Evolutionary conservation across 768 basidiomycete genomes (phyloP).

Genomic region (Tephrocybe sp.): DNA sequence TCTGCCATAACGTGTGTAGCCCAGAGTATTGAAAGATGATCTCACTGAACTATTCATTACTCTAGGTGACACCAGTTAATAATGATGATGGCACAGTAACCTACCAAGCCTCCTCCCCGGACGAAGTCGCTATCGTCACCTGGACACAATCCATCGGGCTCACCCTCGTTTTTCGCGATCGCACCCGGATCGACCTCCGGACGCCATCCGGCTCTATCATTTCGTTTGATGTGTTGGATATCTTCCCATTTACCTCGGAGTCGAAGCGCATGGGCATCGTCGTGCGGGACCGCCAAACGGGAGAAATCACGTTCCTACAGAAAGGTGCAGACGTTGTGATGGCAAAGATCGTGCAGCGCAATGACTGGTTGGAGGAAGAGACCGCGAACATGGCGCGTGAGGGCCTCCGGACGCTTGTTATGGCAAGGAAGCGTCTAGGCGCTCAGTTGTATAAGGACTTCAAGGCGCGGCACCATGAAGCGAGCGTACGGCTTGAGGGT

Average conservation of each 20-base stretch:
- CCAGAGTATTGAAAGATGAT: neutral
- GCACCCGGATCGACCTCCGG: slow-evolving; percentile 84
- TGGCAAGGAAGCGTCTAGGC: slow-evolving; percentile 79
- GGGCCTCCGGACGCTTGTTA: slow-evolving; percentile 90
- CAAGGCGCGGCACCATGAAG: slow-evolving; percentile 67
- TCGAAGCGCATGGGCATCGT: slow-evolving; percentile 99
- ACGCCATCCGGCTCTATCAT: slow-evolving; percentile 65
- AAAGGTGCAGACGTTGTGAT: slow-evolving; percentile 99
- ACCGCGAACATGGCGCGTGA: slow-evolving; percentile 98
- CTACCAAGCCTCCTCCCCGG: slow-evolving; percentile 98
- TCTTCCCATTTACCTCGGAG: slow-evolving; percentile 98
- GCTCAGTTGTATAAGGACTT: slow-evolving; percentile 73
- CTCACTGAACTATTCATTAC: slow-evolving; percentile 1
- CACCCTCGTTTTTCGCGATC: slow-evolving; percentile 85
- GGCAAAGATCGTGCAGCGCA: slow-evolving; percentile 90
- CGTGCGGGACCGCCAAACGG: slow-evolving; percentile 72
- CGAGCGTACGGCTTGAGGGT: slow-evolving; percentile 76
- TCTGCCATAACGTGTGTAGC: slow-evolving; percentile 88
- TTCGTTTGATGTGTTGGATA: slow-evolving; percentile 83
- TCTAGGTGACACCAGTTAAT: slow-evolving; percentile 88
- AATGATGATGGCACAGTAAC: slow-evolving; percentile 95
- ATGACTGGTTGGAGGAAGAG: slow-evolving; percentile 99
- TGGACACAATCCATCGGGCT: slow-evolving; percentile 97
- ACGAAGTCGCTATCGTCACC: slow-evolving; percentile 97
- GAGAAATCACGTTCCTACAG: slow-evolving; percentile 87